Evolutionary conservation across 2,329 filamentous ascomycete species (phyloP), one percentile per base, ranked within the genome.

Genomic region (Colletotrichum cereale): DNA sequence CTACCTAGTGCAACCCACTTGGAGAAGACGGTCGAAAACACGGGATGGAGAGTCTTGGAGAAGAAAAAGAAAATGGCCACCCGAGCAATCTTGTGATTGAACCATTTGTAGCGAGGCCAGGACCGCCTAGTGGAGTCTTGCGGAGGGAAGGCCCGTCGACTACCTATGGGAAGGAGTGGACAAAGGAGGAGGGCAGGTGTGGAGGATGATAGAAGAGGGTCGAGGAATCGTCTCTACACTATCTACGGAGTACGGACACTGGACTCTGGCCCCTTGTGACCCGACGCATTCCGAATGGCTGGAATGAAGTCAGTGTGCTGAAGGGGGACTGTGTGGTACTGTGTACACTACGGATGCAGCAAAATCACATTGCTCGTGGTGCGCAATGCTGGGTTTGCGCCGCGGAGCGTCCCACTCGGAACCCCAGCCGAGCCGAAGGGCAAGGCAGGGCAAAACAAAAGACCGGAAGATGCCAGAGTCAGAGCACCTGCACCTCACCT

Each of bases 101-200:
- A 50, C 52, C 29, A 64, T 31, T 50, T 42, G 64, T 53, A 69
- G 60, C 57, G 16, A 29, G 26, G 29, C 40, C 60, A 48, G 26
- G 64, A 52, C 67, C 52, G 61, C 36, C 67, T 62, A 71, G 70
- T 66, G 70, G 70, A 72, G 67, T 66, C 61, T 72, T 66, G 66
- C 69, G 60, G 70, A 70, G 70, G 65, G 58, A 44, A 52, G 53
- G 44, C 64, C 67, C 21, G 50, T 58, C 26, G 50, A 47, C 40
- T 68, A 29, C 55, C 40, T 68, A 29, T 61, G 42, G 38, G 31
- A 68, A 34, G 52, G 53, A 62, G 24, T 63, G 65, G 68, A 31
- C 53, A 21, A 52, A 21, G 31, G 31, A 11, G 50, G 29, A 61
- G 48, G 56, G 47, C 57, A 34, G 24, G 12, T 48, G 67, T 66